Evolutionary conservation across 1,139 yeast genomes (phyloP), one percentile per base, ranked within the genome.

Genomic region (Maudiozyma humilis): DNA sequence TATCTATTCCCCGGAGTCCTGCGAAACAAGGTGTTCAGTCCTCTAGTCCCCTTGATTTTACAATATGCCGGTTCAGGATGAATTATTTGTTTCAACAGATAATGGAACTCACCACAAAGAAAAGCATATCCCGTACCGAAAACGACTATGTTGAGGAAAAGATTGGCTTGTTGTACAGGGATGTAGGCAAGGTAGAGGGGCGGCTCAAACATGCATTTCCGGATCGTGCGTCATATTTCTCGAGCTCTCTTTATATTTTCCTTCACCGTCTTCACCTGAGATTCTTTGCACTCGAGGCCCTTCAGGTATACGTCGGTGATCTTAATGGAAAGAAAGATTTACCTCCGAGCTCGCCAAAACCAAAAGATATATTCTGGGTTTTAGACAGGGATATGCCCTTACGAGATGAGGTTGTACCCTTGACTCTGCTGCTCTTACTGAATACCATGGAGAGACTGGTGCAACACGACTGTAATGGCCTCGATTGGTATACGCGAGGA

Each of bases 401-500:
- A n/a, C 45, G 47, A 19, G 44, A 47, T 5, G 54, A 54, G 14
- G 50, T 54, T 2, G 42, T 54, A 14, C 51, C 51, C 1, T 32
- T 57, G 12, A 53, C 59, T 1, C 33, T 56, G n/a, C 35, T 54
- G 18, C 38, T 57, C 10, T 35, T 57, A 10, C 42, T 55, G 14
- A 51, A 49, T 33, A 56, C 62, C 2, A 48, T 48, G 31, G 49
- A 53, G 34, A 51, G 62, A 27, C 44, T 57, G 23, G 47, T 55
- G 10, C 57, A 54, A 33, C 41, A 46, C 12, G 39, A 47, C 34
- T 47, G 51, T 12, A 44, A 42, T 13, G 48, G 51, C 25, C 53
- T 44, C 41, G 40, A 47, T 5, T 57, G 62, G 62, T 56, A 56
- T 38, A 50, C 59, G 7, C 45, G 47, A 35, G 61, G 61, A 16